A percentile compares a stretch with the other conserved stretches of the same genome.
These are phyloP conservation scores for Nitzschia putrida DNA, from an alignment of 108 stramenopile species.

Conservation along the genomic window DNA sequence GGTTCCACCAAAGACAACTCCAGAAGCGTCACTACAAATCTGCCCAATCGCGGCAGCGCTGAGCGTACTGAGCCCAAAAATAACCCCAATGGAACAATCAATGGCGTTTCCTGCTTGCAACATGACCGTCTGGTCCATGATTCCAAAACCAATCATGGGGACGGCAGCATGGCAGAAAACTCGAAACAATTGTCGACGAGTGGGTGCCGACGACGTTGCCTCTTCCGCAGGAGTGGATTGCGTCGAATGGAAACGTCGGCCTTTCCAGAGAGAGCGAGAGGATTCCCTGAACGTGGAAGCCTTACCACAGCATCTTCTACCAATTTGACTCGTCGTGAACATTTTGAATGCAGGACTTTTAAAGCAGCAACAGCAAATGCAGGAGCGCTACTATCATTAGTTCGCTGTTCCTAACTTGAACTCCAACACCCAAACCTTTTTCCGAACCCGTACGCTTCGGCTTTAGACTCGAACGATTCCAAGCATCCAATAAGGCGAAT, in stretches of 20 bases:
- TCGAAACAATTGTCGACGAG: constrained; percentile 38
- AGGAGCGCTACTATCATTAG: no score
- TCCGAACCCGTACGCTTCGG: no score
- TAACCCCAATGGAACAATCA: constrained; percentile 75
- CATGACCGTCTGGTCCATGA: constrained; percentile 81
- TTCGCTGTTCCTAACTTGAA: no score
- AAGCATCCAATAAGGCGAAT: no score
- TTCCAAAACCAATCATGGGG: constrained; percentile 87
- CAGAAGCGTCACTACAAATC: constrained; percentile 52
- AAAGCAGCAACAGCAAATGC: no score
- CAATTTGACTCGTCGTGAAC: no score
- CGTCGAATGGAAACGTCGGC: neutral
- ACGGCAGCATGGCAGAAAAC: constrained; percentile 52
- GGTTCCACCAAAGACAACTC: constrained; percentile 57
- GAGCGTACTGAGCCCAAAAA: constrained; percentile 72
- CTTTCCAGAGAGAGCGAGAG: no score
- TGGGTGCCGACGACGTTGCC: neutral
- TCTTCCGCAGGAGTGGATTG: neutral
- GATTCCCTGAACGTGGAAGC: no score
- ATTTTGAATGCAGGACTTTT: no score
- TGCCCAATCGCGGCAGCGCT: constrained; percentile 40
- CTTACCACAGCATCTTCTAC: no score
- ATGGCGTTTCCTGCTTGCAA: constrained; percentile 73
- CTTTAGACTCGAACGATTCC: no score
- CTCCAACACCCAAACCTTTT: no score